These are phyloP conservation scores for Eucalyptus regnans DNA, from an alignment of 345 rosid species.

Conservation along the genomic window DNA sequence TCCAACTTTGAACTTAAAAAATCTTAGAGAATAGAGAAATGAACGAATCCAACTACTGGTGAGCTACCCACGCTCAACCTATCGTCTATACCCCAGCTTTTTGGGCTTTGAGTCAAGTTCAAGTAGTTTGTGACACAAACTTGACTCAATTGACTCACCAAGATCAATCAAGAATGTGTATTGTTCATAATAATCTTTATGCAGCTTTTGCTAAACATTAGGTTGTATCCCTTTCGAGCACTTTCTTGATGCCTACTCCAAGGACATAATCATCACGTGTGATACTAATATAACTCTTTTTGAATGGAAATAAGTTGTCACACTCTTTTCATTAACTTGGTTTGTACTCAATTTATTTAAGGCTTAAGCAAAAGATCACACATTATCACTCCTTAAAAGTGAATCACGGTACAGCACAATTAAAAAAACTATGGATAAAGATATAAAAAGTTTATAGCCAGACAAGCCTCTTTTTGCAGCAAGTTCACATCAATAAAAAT, in stretches of 20 bases:
- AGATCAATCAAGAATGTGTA: neutral
- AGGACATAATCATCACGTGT: neutral
- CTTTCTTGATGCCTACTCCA: neutral
- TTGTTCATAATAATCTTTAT: neutral
- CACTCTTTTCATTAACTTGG: neutral
- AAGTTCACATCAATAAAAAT: neutral
- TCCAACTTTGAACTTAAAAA: neutral
- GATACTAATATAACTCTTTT: neutral
- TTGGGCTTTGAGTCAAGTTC: neutral
- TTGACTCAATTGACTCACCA: neutral
- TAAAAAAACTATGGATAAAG: neutral
- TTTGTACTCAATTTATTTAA: neutral
- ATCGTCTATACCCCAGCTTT: neutral
- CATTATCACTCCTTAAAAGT: neutral
- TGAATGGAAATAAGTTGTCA: neutral
- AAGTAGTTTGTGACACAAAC: neutral
- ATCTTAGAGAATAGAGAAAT: neutral
- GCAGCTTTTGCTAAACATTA: neutral
- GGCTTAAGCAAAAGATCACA: neutral
- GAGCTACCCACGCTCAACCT: neutral
- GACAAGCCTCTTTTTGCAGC: neutral
- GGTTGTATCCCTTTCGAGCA: neutral
- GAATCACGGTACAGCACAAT: neutral
- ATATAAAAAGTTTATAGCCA: neutral
- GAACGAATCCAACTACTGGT: neutral